Conservation (phyloP, 2,329 filamentous ascomycete genomes). For the Penicillium expansum region DNA sequence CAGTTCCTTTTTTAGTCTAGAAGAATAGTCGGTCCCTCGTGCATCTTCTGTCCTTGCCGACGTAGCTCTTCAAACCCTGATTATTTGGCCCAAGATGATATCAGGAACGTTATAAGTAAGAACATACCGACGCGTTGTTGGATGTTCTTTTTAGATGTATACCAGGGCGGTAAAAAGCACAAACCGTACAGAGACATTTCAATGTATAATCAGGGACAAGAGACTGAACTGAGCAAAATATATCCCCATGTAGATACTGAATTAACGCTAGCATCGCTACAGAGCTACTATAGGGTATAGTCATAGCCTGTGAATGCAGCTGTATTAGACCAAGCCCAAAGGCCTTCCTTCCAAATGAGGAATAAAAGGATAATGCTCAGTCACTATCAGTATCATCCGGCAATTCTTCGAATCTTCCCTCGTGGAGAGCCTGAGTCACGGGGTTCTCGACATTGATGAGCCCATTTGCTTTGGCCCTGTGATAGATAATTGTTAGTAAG, state of each 20-base stretch:
- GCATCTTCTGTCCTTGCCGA: too few relatives aligned
- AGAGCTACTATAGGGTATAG: not conserved
- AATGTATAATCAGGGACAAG: too few relatives aligned
- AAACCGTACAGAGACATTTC: too few relatives aligned
- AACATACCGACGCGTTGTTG: too few relatives aligned
- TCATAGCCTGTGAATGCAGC: not conserved
- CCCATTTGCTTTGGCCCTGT: constrained; percentile 67
- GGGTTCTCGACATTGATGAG: constrained; percentile 77
- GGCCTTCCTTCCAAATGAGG: not conserved
- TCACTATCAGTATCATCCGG: constrained; percentile 51
- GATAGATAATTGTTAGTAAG: constrained; percentile 14
- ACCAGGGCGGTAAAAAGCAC: too few relatives aligned
- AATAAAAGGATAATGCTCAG: not conserved
- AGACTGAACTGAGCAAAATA: not conserved
- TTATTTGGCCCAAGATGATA: too few relatives aligned
- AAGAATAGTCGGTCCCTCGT: too few relatives aligned
- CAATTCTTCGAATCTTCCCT: constrained; percentile 70
- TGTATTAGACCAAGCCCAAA: not conserved
- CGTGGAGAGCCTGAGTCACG: constrained; percentile 64
- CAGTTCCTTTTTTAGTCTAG: not conserved
- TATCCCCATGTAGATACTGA: not conserved
- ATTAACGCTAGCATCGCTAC: not conserved
- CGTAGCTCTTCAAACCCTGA: too few relatives aligned
- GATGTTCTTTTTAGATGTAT: too few relatives aligned
- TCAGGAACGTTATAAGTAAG: too few relatives aligned